Conservation (phyloP, 2,329 filamentous ascomycete species). For the Cytospora chrysosperma region DNA sequence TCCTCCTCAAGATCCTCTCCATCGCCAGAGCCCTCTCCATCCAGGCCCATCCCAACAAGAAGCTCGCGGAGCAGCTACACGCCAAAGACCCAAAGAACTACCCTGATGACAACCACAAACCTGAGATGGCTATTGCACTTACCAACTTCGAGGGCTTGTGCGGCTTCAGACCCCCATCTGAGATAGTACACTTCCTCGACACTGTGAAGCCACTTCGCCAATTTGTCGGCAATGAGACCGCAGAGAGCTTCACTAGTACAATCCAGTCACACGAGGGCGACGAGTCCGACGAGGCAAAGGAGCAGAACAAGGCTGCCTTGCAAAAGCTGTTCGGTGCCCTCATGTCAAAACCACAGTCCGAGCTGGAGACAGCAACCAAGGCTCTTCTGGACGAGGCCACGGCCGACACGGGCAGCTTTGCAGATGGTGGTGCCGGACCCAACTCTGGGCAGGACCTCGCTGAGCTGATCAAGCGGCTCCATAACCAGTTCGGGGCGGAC, state of each 20-base stretch:
- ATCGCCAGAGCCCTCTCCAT: constrained; percentile 96
- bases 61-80: constrained; percentile 85
- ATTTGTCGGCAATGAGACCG: constrained; percentile 65
- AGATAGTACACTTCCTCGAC: constrained; percentile 83
- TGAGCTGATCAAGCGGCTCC: constrained; percentile 72
- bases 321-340: constrained; percentile 73
- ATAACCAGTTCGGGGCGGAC: constrained; percentile 83
- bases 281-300: constrained; percentile 35
- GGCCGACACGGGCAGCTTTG: constrained; percentile 69
- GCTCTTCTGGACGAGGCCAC: constrained; percentile 71
- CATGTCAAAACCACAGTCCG: constrained; percentile 72
- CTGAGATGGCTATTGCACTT: constrained; percentile 98
- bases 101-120: constrained; percentile 99
- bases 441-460: constrained; percentile 70
- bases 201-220: constrained; percentile 55
- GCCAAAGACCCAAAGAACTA: constrained; percentile 85
- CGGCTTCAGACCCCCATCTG: constrained; percentile 83
- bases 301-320: constrained; percentile 74
- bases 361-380: constrained; percentile 62
- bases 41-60: constrained; percentile 95
- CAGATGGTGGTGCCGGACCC: constrained; percentile 66
- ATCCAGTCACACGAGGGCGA: constrained; percentile 45
- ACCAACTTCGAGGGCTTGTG: constrained; percentile 95
- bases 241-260: constrained; percentile 55
- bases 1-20: constrained; percentile 96